Base-by-base conservation (phyloP, 73 alveolate species). In the Symbiodinium pilosum region DNA sequence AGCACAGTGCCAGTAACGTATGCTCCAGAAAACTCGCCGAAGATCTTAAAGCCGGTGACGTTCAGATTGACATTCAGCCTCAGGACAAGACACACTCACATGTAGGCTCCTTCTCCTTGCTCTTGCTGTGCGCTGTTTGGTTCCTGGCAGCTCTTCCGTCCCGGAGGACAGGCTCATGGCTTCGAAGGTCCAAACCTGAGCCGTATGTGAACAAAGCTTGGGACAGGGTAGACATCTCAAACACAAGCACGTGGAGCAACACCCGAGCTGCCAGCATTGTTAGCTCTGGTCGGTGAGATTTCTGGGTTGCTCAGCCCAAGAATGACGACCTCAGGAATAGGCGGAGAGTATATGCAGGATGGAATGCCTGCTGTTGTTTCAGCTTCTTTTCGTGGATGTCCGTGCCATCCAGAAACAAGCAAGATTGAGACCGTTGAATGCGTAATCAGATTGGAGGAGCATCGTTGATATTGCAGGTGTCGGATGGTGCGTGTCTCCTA, bases 11-110 rank as follows among this genome's bases (percentile, higher is more conserved):
- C 96, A 1, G 96, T 91, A 83, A 91, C 96, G 24, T 91, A 91
- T 7, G 96, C 87, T 9, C 96, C 96, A 11, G 96, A 91, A 91
- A 91, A 91, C 39, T 91, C 96, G 2, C 96, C 96, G 51, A 91
- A 91, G 96, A 91, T 91, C 75, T 91, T 91, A 87, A 91, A 91
- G 88, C 96, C 96, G 21, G 96, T 91, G 39, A 91, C 96, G 52
- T 91, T 91, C 39, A 91, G 77, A 64, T 91, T 91, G 87, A 91
- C 96, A 40, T 91, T 91, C 81, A 91, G 87, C 96, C 93, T 84
- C 24, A 43, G 43, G 36, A 28, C 0, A 6, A 9, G 81, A 38
- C 30, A 18, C 26, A 24, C 32, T 54, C 73, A 54, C 73, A 54
- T 54, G 30, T 54, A 3, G 32, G 20, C 30, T 54, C 32, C n/a